Evolutionary conservation across 2,329 filamentous ascomycete genomes (phyloP).

Genomic region (Alternaria ventricosa): DNA sequence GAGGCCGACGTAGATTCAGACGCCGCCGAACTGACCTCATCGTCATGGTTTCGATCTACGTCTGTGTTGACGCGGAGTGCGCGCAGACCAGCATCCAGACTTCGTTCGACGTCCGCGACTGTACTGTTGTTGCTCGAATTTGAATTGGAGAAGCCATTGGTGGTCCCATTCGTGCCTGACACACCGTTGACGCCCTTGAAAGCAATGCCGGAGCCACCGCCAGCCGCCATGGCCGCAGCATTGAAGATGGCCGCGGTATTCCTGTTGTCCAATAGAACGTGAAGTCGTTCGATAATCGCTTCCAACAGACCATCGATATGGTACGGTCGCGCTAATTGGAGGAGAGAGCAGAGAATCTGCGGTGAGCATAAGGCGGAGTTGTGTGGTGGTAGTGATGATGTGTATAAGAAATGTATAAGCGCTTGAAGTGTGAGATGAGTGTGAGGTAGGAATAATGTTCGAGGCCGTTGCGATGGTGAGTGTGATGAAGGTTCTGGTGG

Average conservation of each 20-base stretch:
- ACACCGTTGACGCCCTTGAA: slow-evolving; percentile 53
- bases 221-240: slow-evolving; percentile 95
- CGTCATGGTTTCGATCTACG: slow-evolving; percentile 43
- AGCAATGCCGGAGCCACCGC: slow-evolving; percentile 83
- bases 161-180: slow-evolving; percentile 32
- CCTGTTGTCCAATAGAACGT: slow-evolving; percentile 85
- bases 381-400: slow-evolving; percentile 80
- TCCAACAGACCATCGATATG: slow-evolving; percentile 91
- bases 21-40: slow-evolving; percentile 45
- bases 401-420: slow-evolving; percentile 91
- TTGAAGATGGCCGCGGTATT: slow-evolving; percentile 98
- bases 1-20: slow-evolving; percentile 39
- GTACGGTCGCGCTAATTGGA: slow-evolving; percentile 93
- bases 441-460: slow-evolving; percentile 91
- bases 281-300: slow-evolving; percentile 88
- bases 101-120: slow-evolving; percentile 28
- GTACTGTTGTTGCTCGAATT: slow-evolving; percentile 3
- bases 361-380: slow-evolving; percentile 84
- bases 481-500: slow-evolving; percentile 61
- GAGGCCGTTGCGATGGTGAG: slow-evolving; percentile 71
- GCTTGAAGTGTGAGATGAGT: slow-evolving; percentile 89
- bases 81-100: slow-evolving; percentile 44
- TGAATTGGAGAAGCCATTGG: slow-evolving; percentile 25
- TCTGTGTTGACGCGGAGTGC: slow-evolving; percentile 60
- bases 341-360: slow-evolving; percentile 91